Base-by-base conservation (phyloP, 495 filamentous ascomycete species). In the Aspergillus sparsus region DNA sequence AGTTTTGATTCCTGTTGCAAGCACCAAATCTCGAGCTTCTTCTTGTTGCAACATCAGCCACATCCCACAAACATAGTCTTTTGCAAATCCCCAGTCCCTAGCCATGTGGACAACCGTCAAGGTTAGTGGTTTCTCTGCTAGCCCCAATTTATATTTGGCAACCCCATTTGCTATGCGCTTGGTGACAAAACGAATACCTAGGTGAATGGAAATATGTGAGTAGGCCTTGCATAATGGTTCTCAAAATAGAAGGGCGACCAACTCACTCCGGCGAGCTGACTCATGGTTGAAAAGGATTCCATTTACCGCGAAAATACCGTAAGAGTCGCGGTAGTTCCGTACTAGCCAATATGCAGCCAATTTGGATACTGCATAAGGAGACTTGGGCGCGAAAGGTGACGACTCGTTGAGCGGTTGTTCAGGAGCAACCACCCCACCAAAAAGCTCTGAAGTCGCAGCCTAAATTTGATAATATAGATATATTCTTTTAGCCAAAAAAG, bases 231-330 rank as follows among this genome's bases (percentile, higher is more conserved):
- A 44, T 7, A 18, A 11, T 44, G 2, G 1, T 31, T 55, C 2
- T 44, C 53, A 27, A 55, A 35, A 49, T 4, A 4, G 15, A 47
- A 16, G 7, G 44, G 44, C 7, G 9, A 47, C 15, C 21, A 27
- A 32, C 47, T 50, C 10, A 55, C 53, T 27, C 21, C 53, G 11
- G n/a, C 37, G 11, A 18, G 53, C n/a, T 7, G 53, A 55, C 16
- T 55, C 53, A 31, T 55, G 53, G 53, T 55, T 55, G 13, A 55
- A 55, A 6, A 44, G 18, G 37, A 55, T 45, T 18, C 53, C 53
- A 45, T 55, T 55, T 3, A 55, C 53, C 12, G 37, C 53, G 10
- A 55, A 55, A 12, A 55, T 35, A 7, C 37, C 36, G 15, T 55
- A 27, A 5, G 15, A 9, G 7, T 32, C 16, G 1, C 47, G n/a